Evolutionary conservation across 805 yeast species (phyloP).

Genomic region (Sugiyamaella americana): DNA sequence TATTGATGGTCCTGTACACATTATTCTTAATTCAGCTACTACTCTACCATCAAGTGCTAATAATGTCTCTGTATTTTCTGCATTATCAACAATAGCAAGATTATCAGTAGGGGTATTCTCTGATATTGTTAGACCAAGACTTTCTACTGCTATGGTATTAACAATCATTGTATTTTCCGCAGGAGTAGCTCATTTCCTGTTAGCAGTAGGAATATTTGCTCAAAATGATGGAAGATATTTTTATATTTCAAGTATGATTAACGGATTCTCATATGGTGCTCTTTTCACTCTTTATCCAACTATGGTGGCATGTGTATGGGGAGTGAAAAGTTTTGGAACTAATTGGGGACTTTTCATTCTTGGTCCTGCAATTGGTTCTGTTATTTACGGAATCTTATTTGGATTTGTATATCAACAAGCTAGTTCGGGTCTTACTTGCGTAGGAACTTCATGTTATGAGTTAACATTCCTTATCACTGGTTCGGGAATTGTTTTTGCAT

Average conservation of each 20-base stretch:
- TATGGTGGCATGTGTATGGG: slow-evolving; percentile 78
- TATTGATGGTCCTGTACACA: background rate
- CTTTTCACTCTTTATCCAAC: slow-evolving; percentile 84
- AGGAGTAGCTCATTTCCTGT: slow-evolving; percentile 33
- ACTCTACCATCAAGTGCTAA: slow-evolving; percentile 22
- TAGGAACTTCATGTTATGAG: slow-evolving; percentile 23
- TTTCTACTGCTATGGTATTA: slow-evolving; percentile 28
- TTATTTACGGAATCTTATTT: slow-evolving; percentile 60
- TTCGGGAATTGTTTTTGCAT: slow-evolving; percentile 21
- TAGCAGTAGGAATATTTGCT: slow-evolving; percentile 24
- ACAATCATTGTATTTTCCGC: slow-evolving; percentile 33
- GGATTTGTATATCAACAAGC: slow-evolving; percentile 53
- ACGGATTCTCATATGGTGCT: slow-evolving; percentile 77
- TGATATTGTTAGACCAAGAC: slow-evolving; percentile 44
- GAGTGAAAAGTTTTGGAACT: slow-evolving; percentile 80
- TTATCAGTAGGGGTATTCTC: slow-evolving; percentile 60
- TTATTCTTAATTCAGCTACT: background rate
- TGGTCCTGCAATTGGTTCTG: slow-evolving; percentile 81
- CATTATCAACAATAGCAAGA: slow-evolving; percentile 65
- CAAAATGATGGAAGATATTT: slow-evolving; percentile 18
- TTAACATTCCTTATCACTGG: slow-evolving; percentile 27
- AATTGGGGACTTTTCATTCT: slow-evolving; percentile 88
- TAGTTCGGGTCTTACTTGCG: slow-evolving; percentile 10
- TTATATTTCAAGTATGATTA: slow-evolving; percentile 39
- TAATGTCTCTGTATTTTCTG: slow-evolving; percentile 53